Conservation (phyloP, 345 rosid genomes). For the Corchorus olitorius region DNA sequence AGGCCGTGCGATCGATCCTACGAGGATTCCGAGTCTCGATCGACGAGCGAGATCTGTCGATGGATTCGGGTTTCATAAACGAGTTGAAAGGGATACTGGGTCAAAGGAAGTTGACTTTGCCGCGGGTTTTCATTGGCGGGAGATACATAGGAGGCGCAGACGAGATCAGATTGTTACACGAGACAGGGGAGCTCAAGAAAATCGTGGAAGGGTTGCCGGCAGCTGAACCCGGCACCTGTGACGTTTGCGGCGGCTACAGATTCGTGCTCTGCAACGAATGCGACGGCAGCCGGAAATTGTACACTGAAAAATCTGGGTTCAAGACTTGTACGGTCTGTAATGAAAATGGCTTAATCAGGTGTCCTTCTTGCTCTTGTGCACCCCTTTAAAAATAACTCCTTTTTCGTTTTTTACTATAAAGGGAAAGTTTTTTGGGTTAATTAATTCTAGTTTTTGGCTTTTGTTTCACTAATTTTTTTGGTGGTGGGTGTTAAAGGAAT, state of each 20-base stretch:
- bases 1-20: constrained; percentile 62
- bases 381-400: constrained; percentile 22
- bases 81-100: constrained; percentile 49
- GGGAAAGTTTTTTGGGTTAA: not conserved
- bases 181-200: constrained; percentile 87
- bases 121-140: constrained; percentile 83
- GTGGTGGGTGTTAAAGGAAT: not conserved
- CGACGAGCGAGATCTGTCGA: constrained; percentile 88
- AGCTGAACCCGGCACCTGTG: constrained; percentile 53
- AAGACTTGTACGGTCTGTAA: constrained; percentile 68
- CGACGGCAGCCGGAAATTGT: constrained; percentile 81
- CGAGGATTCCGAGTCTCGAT: constrained; percentile 63
- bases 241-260: constrained; percentile 64
- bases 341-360: constrained; percentile 89
- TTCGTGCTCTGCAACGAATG: constrained; percentile 69
- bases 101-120: constrained; percentile 45
- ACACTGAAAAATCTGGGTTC: constrained; percentile 65
- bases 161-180: constrained; percentile 74
- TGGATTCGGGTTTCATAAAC: constrained; percentile 64
- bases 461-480: not conserved
- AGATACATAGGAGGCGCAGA: constrained; percentile 85
- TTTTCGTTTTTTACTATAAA: not conserved
- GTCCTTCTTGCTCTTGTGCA: constrained; percentile 70
- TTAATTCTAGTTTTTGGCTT: not conserved
- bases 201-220: constrained; percentile 57